Base-by-base conservation (phyloP, 2,329 filamentous ascomycete genomes). In the Fusarium graminum region DNA sequence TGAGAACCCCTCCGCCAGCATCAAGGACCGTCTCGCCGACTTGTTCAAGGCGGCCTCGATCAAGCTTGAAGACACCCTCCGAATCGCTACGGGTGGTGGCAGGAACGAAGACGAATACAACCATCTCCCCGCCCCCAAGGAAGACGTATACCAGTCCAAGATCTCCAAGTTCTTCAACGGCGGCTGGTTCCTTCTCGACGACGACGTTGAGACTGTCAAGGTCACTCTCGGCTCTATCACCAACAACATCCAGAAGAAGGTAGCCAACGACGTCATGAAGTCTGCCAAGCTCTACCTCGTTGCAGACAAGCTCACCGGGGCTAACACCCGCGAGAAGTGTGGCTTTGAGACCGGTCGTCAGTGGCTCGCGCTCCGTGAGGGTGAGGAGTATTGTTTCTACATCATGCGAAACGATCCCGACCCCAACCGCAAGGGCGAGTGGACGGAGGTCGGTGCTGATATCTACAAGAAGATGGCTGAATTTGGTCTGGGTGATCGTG, bases 181-280 rank as follows among this genome's bases (percentile, higher is more conserved):
- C 3, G 64, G 64, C 3, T 67, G 65, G 65, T 67, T 67, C 36
- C 47, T 67, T 5, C 14, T 69, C 6, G 63, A 69, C 4, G 38
- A 69, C 5, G 67, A 69, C 5, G 49, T 60, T 1, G 63, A 69
- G 16, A 49, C 55, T 4, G 67, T 69, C 0, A 59, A 46, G 0
- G 52, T 59, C 0, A 52, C 67, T 7, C 32, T 52, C 2, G 12
- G 26, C 0, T 68, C 63, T 1, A 69, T 69, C 19, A 62, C 43
- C 29, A 65, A 68, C 29, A 69, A 65, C 1, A 62, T 59, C 29
- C 55, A 69, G 29, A 65, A 61, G 32, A 69, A 69, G 50, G 67
- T 69, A 3, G 66, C 67, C 55, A 69, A 62, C 34, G 63, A 69
- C 0, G 63, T 69, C 4, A 69, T 69, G 67, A 65, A 58, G 10